These are phyloP conservation scores for Colletotrichum destructivum DNA, from an alignment of 2,329 filamentous ascomycete genomes.

Conservation along the genomic window DNA sequence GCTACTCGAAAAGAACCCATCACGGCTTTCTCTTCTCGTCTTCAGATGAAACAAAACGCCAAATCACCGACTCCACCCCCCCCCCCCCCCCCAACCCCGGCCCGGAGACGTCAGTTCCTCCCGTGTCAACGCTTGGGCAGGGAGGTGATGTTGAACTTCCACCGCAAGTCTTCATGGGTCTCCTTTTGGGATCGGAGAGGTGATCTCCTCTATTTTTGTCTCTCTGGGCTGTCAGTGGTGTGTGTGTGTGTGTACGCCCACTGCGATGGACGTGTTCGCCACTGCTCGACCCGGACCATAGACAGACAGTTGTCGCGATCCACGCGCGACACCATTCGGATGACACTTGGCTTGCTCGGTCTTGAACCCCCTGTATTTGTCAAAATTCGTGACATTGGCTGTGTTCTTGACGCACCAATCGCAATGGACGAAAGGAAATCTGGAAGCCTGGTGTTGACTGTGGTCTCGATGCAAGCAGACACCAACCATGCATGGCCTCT, in stretches of 20 bases:
- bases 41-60: constrained; percentile 39
- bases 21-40: not conserved
- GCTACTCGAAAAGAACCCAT: constrained; percentile 1
- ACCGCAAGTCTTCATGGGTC: not conserved
- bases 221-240: too few species aligned
- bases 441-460: not conserved
- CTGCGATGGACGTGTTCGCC: not conserved
- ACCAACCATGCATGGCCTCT: not conserved
- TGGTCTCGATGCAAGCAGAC: not conserved
- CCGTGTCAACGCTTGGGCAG: not conserved
- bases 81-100: too few species aligned
- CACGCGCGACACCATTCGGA: constrained; percentile 10
- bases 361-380: not conserved
- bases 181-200: not conserved
- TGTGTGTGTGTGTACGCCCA: not conserved
- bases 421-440: not conserved
- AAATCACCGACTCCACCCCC: constrained; percentile 15
- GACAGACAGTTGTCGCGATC: not conserved
- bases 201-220: constrained; percentile 20
- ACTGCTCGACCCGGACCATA: not conserved
- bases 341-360: constrained; percentile 16
- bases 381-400: not conserved
- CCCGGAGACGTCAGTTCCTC: constrained; percentile 12
- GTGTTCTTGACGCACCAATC: not conserved
- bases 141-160: not conserved